These are phyloP conservation scores for Gossypium aridum DNA, from an alignment of 441 rosid genomes.

Conservation along the genomic window DNA sequence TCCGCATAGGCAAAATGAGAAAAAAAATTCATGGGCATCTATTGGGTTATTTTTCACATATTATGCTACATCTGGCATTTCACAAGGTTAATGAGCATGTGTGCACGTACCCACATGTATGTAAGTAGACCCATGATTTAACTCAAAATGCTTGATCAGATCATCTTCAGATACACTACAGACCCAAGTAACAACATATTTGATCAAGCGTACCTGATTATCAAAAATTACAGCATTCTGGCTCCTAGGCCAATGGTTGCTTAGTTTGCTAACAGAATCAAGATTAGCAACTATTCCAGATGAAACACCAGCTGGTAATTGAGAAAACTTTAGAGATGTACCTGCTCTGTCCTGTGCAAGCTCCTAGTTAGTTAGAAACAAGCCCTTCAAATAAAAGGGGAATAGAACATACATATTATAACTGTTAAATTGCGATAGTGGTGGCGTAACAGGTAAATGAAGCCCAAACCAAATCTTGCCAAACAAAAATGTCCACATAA, in stretches of 20 bases:
- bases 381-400: not conserved
- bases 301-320: conserved; percentile 24
- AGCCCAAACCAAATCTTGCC: not conserved
- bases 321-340: conserved; percentile 11
- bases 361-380: conserved; percentile 18
- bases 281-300: conserved; percentile 13
- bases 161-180: not conserved
- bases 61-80: not conserved
- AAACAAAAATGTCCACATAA: not conserved
- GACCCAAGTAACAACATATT: not conserved
- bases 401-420: not conserved
- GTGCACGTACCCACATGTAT: not conserved
- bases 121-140: not conserved
- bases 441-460: not conserved
- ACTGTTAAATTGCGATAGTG: not conserved
- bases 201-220: conserved; percentile 33
- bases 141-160: not conserved
- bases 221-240: conserved; percentile 40
- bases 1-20: not conserved
- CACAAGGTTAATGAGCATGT: not conserved
- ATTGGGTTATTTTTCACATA: not conserved
- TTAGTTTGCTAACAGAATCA: conserved; percentile 29
- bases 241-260: conserved; percentile 17
- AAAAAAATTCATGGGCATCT: not conserved
- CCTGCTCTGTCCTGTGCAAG: conserved; percentile 22